phyloP scores from a whole-genome alignment of 179 eudicot genomes.

The Patellifolia procumbens region DNA sequence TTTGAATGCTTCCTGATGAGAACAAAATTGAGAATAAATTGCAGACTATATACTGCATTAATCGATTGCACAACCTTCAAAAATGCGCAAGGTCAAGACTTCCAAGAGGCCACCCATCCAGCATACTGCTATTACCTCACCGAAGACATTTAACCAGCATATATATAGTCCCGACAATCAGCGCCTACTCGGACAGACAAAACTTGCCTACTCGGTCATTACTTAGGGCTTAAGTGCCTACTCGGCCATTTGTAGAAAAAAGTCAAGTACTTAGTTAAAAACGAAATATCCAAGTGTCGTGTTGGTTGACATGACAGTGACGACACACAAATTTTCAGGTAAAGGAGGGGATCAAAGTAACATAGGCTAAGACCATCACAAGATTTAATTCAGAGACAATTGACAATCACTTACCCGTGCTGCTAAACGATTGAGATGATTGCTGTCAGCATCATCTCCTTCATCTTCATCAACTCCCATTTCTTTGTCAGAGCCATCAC shows the following conservation, averaged over 20 bases:
- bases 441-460: constrained; percentile 85
- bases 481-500: constrained; percentile 74
- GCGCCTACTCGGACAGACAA: too few species aligned
- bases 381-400: neutral
- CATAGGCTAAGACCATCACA: too few species aligned
- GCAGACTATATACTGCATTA: neutral
- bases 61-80: neutral
- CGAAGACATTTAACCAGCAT: neutral
- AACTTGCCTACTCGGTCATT: too few species aligned
- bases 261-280: too few species aligned
- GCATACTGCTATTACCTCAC: neutral
- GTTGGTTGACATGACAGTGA: too few species aligned
- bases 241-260: too few species aligned
- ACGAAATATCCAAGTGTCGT: too few species aligned
- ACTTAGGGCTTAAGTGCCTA: too few species aligned
- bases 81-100: neutral
- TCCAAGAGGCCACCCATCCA: neutral
- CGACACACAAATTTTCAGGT: too few species aligned
- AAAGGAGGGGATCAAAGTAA: too few species aligned
- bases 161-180: neutral
- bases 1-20: neutral
- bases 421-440: constrained; percentile 71
- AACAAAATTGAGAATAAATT: neutral
- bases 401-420: constrained; percentile 60
- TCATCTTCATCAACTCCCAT: constrained; percentile 96